Evolutionary conservation across 768 basidiomycete species (phyloP).

Genomic region (Boletus edulis): DNA sequence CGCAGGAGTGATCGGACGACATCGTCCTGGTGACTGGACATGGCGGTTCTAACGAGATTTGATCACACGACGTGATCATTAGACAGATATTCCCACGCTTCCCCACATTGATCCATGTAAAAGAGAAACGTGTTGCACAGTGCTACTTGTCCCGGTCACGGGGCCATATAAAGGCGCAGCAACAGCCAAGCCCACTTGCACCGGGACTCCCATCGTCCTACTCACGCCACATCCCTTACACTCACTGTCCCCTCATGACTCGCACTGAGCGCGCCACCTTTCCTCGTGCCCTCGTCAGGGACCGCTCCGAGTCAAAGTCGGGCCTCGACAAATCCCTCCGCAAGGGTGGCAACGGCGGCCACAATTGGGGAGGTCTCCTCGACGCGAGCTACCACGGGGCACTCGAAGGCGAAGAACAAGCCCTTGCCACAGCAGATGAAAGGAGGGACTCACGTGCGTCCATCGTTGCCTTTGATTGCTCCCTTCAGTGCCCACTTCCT

Average conservation of each 20-base stretch:
- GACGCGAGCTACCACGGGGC: constrained; percentile 68
- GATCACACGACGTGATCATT: constrained; percentile 10
- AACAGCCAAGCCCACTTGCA: neutral
- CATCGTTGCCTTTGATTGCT: neutral
- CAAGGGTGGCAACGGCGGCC: constrained; percentile 76
- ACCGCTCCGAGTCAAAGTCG: constrained; percentile 76
- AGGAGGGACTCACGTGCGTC: constrained; percentile 22
- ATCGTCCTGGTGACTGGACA: constrained; percentile 14
- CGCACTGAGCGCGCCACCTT: constrained; percentile 73
- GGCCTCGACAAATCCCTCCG: constrained; percentile 69
- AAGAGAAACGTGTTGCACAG: neutral
- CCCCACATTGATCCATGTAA: constrained; percentile 20
- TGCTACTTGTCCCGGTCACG: neutral
- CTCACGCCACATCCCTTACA: neutral
- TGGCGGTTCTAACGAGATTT: neutral
- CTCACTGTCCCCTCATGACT: constrained; percentile 52
- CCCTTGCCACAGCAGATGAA: constrained; percentile 35
- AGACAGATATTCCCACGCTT: constrained; percentile 26
- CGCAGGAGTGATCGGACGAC: constrained; percentile 27
- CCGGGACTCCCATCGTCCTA: neutral
- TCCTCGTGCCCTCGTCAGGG: constrained; percentile 69
- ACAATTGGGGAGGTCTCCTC: constrained; percentile 81
- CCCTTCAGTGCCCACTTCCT: constrained; percentile 9
- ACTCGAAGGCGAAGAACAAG: constrained; percentile 53
- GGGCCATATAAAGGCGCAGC: constrained; percentile 21